These are phyloP conservation scores for Amaranthus hypochondriacus DNA, from an alignment of 148 eudicot species.

Conservation along the genomic window DNA sequence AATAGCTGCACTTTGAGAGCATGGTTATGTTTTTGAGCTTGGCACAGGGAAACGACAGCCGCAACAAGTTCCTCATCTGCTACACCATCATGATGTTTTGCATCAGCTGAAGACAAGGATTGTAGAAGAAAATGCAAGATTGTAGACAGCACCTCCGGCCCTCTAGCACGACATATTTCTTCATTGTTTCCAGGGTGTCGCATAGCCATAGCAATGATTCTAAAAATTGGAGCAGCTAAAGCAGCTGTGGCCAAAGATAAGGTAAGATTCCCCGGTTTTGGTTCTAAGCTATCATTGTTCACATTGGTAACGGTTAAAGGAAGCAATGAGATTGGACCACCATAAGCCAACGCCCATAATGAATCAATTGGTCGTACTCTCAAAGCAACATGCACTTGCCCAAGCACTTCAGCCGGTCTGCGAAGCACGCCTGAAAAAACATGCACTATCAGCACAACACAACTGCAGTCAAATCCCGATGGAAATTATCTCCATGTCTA, in stretches of 20 bases:
- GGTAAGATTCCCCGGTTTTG: slow-evolving; percentile 55
- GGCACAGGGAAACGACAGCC: slow-evolving; percentile 84
- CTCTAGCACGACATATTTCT: slow-evolving; percentile 70
- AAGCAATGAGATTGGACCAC: slow-evolving; percentile 95
- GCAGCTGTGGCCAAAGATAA: slow-evolving; percentile 61
- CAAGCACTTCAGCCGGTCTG: slow-evolving; percentile 97
- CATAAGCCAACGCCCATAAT: slow-evolving; percentile 93
- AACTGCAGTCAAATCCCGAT: neutral
- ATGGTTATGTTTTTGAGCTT: slow-evolving; percentile 83
- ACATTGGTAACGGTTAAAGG: slow-evolving; percentile 76
- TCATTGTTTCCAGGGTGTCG: slow-evolving; percentile 88
- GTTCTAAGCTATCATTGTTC: slow-evolving; percentile 68
- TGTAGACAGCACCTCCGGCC: slow-evolving; percentile 86
- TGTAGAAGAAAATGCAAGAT: slow-evolving; percentile 75
- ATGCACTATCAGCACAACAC: slow-evolving; percentile 2
- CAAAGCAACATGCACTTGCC: slow-evolving; percentile 95
- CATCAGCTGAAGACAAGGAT: slow-evolving; percentile 66
- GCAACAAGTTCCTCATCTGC: slow-evolving; percentile 94
- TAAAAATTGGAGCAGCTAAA: slow-evolving; percentile 90
- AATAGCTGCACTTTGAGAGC: slow-evolving; percentile 91
- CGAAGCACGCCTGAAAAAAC: slow-evolving; percentile 61
- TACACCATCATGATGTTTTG: slow-evolving; percentile 60
- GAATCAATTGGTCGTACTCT: slow-evolving; percentile 93
- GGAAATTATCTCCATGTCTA: neutral
- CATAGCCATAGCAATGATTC: slow-evolving; percentile 85